phyloP scores from a whole-genome alignment of 176 grass and related monocot genomes.

The Carex cristatella region DNA sequence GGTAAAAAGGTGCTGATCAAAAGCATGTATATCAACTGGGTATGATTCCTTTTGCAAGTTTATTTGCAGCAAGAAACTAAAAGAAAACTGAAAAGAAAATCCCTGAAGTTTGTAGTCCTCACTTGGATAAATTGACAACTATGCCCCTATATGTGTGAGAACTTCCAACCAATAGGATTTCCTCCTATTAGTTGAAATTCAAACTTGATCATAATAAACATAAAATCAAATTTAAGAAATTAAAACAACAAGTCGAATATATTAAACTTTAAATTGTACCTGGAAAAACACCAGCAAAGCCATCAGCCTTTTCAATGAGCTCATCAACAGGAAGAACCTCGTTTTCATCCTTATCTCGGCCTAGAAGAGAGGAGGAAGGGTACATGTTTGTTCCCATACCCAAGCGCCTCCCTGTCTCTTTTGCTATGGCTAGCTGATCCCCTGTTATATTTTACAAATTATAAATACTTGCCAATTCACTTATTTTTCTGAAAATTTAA shows the following conservation, averaged over 20 bases:
- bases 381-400: slow-evolving; percentile 92
- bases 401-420: slow-evolving; percentile 79
- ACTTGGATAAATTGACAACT: not conserved
- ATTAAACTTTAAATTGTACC: slow-evolving; percentile 18
- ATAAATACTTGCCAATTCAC: not conserved
- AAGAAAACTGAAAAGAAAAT: not conserved
- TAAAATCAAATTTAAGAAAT: not conserved
- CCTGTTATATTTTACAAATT: slow-evolving; percentile 27
- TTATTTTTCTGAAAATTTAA: not conserved
- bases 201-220: not conserved
- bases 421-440: slow-evolving; percentile 89
- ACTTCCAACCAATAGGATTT: not conserved
- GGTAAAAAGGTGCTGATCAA: not conserved
- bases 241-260: not conserved
- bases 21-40: not conserved
- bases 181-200: not conserved
- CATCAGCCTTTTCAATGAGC: slow-evolving; percentile 71
- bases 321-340: slow-evolving; percentile 48
- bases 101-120: not conserved
- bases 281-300: slow-evolving; percentile 86
- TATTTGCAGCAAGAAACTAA: not conserved
- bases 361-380: slow-evolving; percentile 73
- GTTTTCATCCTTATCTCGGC: slow-evolving; percentile 25
- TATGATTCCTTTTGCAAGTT: not conserved
- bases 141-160: not conserved